Evolutionary conservation across 75 land plant genomes (phyloP).

Genomic region (Cupressus sempervirens): DNA sequence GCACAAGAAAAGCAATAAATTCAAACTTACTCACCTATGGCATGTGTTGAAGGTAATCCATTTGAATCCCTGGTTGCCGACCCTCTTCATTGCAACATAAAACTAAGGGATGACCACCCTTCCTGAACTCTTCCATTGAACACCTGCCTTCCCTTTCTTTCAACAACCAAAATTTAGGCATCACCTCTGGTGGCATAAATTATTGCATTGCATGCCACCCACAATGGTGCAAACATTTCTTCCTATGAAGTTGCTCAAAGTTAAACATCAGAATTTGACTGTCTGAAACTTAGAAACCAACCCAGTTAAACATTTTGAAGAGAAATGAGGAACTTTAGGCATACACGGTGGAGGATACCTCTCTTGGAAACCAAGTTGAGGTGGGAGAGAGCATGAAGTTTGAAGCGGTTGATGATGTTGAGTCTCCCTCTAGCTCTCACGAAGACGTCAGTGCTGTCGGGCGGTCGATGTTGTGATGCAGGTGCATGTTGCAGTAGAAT

Average conservation of each 20-base stretch:
- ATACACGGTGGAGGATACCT: slow-evolving; percentile 33
- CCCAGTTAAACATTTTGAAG: too few species aligned
- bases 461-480: slow-evolving; percentile 23
- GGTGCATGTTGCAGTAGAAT: too few species aligned
- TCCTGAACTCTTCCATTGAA: slow-evolving; percentile 19
- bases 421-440: slow-evolving; percentile 22
- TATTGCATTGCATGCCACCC: slow-evolving; percentile 24
- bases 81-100: slow-evolving; percentile 18
- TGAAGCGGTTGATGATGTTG: slow-evolving; percentile 28
- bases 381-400: slow-evolving; percentile 22
- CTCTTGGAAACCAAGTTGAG: slow-evolving; percentile 35
- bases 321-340: background rate
- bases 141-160: slow-evolving; percentile 19
- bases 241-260: slow-evolving; percentile 9
- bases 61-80: background rate
- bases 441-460: slow-evolving; percentile 28
- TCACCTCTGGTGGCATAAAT: slow-evolving; percentile 24
- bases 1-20: too few species aligned
- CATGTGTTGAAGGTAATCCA: background rate
- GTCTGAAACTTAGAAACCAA: too few species aligned
- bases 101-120: slow-evolving; percentile 22
- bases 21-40: background rate
- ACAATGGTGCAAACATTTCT: slow-evolving; percentile 25
- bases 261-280: too few species aligned
- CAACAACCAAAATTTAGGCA: slow-evolving; percentile 23